Conservation (phyloP, 2,329 filamentous ascomycete species). For the Penicillium sp. region DNA sequence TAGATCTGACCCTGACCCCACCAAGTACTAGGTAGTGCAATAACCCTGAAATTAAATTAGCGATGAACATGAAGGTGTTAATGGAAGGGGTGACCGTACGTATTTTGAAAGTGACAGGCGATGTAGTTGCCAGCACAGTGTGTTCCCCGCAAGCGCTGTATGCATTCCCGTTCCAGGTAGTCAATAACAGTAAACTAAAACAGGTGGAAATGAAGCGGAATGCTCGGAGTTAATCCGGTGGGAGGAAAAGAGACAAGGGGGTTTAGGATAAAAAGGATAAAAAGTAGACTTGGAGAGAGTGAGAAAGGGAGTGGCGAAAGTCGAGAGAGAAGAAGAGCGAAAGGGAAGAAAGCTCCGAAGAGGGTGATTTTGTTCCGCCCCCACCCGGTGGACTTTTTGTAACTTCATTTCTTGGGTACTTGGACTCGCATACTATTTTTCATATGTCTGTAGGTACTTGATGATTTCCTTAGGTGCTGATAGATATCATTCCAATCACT, state of each 20-base stretch:
- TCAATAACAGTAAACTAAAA: background rate
- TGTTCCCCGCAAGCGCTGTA: background rate
- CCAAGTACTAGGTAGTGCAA: background rate
- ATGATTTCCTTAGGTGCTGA: too few species aligned
- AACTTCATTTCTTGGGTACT: background rate
- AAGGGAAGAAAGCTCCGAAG: too few species aligned
- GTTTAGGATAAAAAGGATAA: background rate
- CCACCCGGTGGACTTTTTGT: background rate
- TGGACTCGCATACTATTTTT: too few species aligned
- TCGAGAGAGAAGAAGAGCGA: background rate
- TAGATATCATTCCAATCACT: too few species aligned
- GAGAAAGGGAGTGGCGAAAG: background rate
- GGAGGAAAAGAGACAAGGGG: background rate
- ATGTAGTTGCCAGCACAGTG: background rate
- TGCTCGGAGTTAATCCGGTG: background rate
- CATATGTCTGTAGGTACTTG: too few species aligned
- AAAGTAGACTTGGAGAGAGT: background rate
- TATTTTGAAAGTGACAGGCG: background rate
- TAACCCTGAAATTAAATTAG: background rate
- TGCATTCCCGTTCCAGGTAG: constrained; percentile 3
- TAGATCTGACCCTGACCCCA: background rate
- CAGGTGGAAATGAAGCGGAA: constrained; percentile 3
- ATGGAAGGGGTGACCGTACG: background rate
- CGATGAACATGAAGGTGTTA: background rate
- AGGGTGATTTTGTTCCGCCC: background rate